These are phyloP conservation scores for Penicillium cosmopolitanum DNA, from an alignment of 495 filamentous ascomycete genomes.

Conservation along the genomic window DNA sequence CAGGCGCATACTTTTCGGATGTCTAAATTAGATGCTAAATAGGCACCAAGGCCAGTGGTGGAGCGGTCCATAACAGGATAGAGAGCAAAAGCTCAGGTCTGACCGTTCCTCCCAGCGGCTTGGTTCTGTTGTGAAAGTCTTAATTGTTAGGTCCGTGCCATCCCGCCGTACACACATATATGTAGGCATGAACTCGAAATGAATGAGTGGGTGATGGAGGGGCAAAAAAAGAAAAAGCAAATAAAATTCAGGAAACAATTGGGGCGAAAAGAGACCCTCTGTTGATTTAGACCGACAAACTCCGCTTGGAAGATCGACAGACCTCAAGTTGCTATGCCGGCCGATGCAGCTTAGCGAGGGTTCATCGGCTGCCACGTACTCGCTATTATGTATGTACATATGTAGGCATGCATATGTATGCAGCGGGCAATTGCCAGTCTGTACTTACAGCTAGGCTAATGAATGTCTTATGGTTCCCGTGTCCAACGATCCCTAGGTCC, in stretches of 20 bases:
- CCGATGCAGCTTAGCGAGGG: neutral
- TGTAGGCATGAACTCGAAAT: too few species aligned
- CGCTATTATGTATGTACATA: slow-evolving; percentile 1
- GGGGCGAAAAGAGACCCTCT: neutral
- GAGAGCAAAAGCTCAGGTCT: neutral
- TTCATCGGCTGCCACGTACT: slow-evolving; percentile 19
- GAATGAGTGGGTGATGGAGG: neutral
- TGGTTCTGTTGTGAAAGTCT: neutral
- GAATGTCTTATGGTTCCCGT: neutral
- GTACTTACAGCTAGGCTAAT: slow-evolving; percentile 1
- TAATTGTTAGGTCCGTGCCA: neutral
- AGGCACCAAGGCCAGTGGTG: neutral
- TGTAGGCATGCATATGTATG: neutral
- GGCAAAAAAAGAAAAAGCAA: neutral
- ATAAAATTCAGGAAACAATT: too few species aligned
- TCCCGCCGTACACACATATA: neutral
- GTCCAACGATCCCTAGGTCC: neutral
- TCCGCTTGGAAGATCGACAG: neutral
- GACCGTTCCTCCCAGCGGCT: neutral
- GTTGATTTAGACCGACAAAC: neutral
- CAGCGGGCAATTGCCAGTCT: neutral
- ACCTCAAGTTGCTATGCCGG: neutral
- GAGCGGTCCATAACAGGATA: neutral
- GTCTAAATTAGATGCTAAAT: too few species aligned
- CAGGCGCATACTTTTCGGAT: too few species aligned